These are phyloP conservation scores for Phaffia rhodozyma DNA, from an alignment of 1,284 basidiomycete genomes.

Conservation along the genomic window DNA sequence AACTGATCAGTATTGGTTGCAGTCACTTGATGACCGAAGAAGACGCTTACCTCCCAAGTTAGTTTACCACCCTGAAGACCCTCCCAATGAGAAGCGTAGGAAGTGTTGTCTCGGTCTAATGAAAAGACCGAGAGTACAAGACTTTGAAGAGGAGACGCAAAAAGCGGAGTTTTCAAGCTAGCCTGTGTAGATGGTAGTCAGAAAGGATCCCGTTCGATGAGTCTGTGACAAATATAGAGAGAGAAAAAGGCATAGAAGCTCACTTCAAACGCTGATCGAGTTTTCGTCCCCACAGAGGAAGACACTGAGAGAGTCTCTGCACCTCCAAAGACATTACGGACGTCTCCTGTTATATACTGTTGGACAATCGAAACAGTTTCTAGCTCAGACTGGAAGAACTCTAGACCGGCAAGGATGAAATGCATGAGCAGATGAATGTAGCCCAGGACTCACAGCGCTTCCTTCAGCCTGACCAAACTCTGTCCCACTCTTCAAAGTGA, in stretches of 20 bases:
- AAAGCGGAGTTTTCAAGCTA: conserved; percentile 30
- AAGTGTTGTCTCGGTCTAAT: conserved; percentile 39
- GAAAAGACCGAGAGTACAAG: conserved; percentile 33
- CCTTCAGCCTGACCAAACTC: conserved; percentile 93
- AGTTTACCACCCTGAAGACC: conserved; percentile 36
- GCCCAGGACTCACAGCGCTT: conserved; percentile 51
- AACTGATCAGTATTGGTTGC: conserved; percentile 64
- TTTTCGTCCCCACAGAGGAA: conserved; percentile 75
- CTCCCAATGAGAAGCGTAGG: conserved; percentile 38
- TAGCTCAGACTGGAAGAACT: background rate
- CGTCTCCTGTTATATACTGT: conserved; percentile 61
- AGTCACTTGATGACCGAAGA: conserved; percentile 57
- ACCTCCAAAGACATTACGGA: conserved; percentile 82
- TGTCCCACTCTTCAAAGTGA: conserved; percentile 64
- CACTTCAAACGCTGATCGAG: conserved; percentile 66
- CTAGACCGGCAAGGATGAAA: background rate
- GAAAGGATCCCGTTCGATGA: background rate
- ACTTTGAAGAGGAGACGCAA: conserved; percentile 32
- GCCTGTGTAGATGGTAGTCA: conserved; percentile 21
- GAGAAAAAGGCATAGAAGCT: background rate
- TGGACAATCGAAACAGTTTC: background rate
- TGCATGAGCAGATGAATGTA: conserved; percentile 4
- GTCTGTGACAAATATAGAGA: background rate
- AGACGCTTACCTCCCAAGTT: conserved; percentile 32
- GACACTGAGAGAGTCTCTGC: conserved; percentile 80